Evolutionary conservation across 495 filamentous ascomycete genomes (phyloP), one percentile per base, ranked within the genome.

Genomic region (Lasiosphaeria hispida): DNA sequence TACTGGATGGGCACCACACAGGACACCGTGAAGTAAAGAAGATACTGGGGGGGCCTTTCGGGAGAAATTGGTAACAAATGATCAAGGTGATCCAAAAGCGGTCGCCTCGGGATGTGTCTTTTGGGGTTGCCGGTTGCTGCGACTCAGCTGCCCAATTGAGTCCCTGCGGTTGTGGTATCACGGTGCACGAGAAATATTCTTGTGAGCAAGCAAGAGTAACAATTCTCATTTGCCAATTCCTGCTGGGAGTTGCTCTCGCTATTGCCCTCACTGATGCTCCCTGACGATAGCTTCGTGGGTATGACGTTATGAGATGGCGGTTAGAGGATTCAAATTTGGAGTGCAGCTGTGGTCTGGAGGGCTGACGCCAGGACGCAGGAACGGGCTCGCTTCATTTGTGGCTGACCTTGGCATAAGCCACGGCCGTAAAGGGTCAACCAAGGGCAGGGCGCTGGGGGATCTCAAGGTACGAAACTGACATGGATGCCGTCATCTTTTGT

Each of bases 301-400:
- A 44, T 59, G 34, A 33, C 39, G 48, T 45, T 52, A 53, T 55
- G 40, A 19, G 9, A 37, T 37, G 0, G 0, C 11, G 38, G 50
- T 51, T 1, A 23, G 18, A 10, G 14, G 19, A 10, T 17, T 34
- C 17, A 47, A 45, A 41, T 17, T 40, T 49, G 23, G 42, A 14
- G 43, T 14, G n/a, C 23, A 35, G 19, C 17, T 11, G 36, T 34
- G 17, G 17, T 30, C 42, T 18, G 42, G n/a, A 40, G 14, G 1
- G 10, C 44, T 53, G 58, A 61, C 5, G 23, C 9, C 43, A 10
- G 10, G 13, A 45, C 47, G 53, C 53, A 55, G 53, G 53, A 55
- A 55, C 48, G 39, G 56, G 38, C 37, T n/a, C 14, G 10, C 8
- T 17, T 14, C 15, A 3, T 10, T 11, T 52, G 18, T 40, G 19